Base-by-base conservation (phyloP, 1,139 yeast species). In the Candida tropicalis region DNA sequence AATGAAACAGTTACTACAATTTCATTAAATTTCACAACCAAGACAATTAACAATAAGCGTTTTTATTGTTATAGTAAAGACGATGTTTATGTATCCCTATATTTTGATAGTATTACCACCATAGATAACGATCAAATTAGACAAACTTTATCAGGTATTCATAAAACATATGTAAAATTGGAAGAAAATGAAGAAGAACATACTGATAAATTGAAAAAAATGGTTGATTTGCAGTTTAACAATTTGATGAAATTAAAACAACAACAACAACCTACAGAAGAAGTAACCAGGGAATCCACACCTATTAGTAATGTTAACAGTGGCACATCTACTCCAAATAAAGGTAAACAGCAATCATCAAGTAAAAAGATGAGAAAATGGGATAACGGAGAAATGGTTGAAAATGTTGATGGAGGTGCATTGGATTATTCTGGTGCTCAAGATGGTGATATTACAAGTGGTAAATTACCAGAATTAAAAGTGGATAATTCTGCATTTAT, bases 311-410 rank as follows among this genome's bases (percentile, higher is more conserved):
- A 43, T 11, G 37, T 23, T 7, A 51, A 46, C 29, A 48, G 52
- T 24, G 56, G 53, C 7, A 46, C 55, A 3, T 42, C 45, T 17
- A 54, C 63, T 5, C 58, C 62, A 4, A 47, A 54, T 29, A 49
- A 51, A 44, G 48, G 49, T 44, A 49, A 35, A 15, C 24, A 24
- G 4, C 39, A 35, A 11, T 9, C 35, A 35, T 48, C 41, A 38
- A 45, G 47, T 31, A 69, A 73, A 52, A 72, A 70, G 51, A 70
- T 73, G 78, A 60, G 79, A 47, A 70, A 68, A 48, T 73, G 79
- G 79, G 72, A 70, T 39, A 73, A 68, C 35, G 70, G 67, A 41
- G 70, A 67, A 44, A 52, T 66, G 55, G 66, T 66, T 2, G 66
- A 57, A n/a, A 61, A 50, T 16, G 55, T 47, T 18, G 57, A 52